Base-by-base conservation (phyloP, 1,284 basidiomycete genomes). In the Tetrapyrgos nigripes region DNA sequence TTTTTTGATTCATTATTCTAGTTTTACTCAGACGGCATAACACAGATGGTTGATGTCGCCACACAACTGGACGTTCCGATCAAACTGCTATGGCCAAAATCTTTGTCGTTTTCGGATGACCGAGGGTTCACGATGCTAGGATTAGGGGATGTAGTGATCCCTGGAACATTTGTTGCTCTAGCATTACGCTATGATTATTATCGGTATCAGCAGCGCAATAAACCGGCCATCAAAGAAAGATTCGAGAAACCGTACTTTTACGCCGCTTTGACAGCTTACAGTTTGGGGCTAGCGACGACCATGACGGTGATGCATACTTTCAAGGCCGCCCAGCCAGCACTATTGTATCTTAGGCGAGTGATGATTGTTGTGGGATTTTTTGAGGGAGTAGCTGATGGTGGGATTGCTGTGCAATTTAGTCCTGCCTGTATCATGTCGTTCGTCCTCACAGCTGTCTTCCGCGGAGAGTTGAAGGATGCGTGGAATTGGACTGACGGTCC, bases 41-140 rank as follows among this genome's bases (percentile, higher is more conserved):
- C 37, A 21, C 62, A 93, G 87, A 96, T 97, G 95, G 90, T 96
- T 29, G 89, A 89, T 64, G 97, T 98, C 1, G 97, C 97, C 1
- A 96, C 91, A 33, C 89, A 85, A 57, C 86, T 98, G 58, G 96
- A 98, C 66, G 88, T 91, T n/a, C 97, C 97, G 13, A 97, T 97
- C 77, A 97, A 97, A 75, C 78, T 97, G 35, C 79, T 96, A 37
- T 96, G 92, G 83, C 89, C 94, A 0, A 94, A 93, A 67, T 88
- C 89, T 1, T 62, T 87, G 57, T 68, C 67, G n/a, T 85, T 90
- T 63, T 79, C 80, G 28, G 73, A 77, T 45, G 76, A 75, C 43
- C 74, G 82, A 50, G 93, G 94, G 10, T 93, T 88, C 72, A 92
- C 94, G 37, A 92, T 98, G 88, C 88, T 99, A 26, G 97, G 97